Percentiles rank a stretch among this genome's conserved stretches.
These are phyloP conservation scores for Eutrema heterophyllum DNA, from an alignment of 345 rosid genomes.

Conservation along the genomic window DNA sequence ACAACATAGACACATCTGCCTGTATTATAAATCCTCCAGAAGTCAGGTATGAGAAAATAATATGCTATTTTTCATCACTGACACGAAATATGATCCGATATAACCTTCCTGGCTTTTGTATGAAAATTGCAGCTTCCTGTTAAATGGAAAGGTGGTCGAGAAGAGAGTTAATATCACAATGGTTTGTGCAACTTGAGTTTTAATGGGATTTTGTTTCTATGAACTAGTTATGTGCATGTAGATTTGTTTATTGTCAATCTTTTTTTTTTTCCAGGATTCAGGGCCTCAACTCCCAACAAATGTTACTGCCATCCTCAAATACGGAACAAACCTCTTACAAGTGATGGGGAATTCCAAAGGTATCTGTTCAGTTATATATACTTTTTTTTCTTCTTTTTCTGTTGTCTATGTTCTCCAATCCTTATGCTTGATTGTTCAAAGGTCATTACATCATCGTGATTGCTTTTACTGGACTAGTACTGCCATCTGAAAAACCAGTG, in stretches of 20 bases:
- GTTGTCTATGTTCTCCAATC: neutral
- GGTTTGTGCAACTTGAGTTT: constrained; percentile 46
- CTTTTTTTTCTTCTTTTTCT: neutral
- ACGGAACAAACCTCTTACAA: constrained; percentile 94
- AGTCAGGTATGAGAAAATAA: constrained; percentile 55
- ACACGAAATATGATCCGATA: constrained; percentile 4
- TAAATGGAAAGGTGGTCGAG: constrained; percentile 76
- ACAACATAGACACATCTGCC: constrained; percentile 65
- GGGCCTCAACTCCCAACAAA: constrained; percentile 86
- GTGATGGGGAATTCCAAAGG: constrained; percentile 80
- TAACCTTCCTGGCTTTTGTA: constrained; percentile 12
- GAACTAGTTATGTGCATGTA: constrained; percentile 7
- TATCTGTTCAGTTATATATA: constrained; percentile 27
- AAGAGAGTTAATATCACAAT: constrained; percentile 55
- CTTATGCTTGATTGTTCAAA: constrained; percentile 25
- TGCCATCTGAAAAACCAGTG: constrained; percentile 37
- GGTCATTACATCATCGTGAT: constrained; percentile 60
- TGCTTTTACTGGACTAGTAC: constrained; percentile 54
- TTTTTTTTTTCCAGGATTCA: constrained; percentile 43
- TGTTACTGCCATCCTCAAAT: constrained; percentile 70
- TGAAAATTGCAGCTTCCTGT: constrained; percentile 53
- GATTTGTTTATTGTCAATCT: neutral
- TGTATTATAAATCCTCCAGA: constrained; percentile 74
- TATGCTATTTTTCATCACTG: neutral
- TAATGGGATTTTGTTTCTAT: constrained; percentile 1